Evolutionary conservation across 2,329 filamentous ascomycete genomes (phyloP).

Genomic region (Xylaria polymorpha): DNA sequence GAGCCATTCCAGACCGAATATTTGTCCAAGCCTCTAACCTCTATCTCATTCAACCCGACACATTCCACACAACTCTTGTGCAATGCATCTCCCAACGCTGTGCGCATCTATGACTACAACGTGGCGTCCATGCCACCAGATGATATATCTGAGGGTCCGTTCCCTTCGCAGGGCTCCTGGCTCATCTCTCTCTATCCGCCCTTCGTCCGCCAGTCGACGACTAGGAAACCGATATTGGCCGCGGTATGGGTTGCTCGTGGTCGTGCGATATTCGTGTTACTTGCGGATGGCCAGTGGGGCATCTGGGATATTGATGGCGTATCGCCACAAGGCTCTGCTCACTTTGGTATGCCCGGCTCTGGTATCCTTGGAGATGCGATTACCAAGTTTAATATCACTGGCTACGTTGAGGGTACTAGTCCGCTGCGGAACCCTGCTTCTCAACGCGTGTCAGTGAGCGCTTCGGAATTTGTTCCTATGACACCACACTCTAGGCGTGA

Average conservation of each 20-base stretch:
- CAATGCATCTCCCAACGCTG: constrained; percentile 65
- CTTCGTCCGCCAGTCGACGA: constrained; percentile 61
- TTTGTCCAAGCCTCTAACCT: constrained; percentile 64
- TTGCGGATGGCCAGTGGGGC: constrained; percentile 74
- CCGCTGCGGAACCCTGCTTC: constrained; percentile 61
- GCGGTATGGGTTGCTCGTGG: constrained; percentile 72
- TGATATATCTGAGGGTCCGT: constrained; percentile 62
- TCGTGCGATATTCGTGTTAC: constrained; percentile 66
- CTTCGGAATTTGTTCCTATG: constrained; percentile 70
- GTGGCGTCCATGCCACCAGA: constrained; percentile 64
- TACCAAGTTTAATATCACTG: constrained; percentile 67
- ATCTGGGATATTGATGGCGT: constrained; percentile 74
- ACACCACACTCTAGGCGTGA: constrained; percentile 70
- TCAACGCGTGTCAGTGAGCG: constrained; percentile 51
- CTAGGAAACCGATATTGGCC: constrained; percentile 70
- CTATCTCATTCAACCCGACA: constrained; percentile 71
- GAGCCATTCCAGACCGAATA: constrained; percentile 71
- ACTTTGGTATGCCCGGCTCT: constrained; percentile 63
- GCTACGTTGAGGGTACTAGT: constrained; percentile 70
- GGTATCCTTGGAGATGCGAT: constrained; percentile 68
- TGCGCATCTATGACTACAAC: constrained; percentile 72
- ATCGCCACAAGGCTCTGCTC: constrained; percentile 59
- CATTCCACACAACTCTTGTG: constrained; percentile 68
- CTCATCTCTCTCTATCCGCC: constrained; percentile 71
- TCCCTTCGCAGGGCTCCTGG: constrained; percentile 71